phyloP scores from a whole-genome alignment of 2,329 filamentous ascomycete species.

The Chrysoporthe cubensis region DNA sequence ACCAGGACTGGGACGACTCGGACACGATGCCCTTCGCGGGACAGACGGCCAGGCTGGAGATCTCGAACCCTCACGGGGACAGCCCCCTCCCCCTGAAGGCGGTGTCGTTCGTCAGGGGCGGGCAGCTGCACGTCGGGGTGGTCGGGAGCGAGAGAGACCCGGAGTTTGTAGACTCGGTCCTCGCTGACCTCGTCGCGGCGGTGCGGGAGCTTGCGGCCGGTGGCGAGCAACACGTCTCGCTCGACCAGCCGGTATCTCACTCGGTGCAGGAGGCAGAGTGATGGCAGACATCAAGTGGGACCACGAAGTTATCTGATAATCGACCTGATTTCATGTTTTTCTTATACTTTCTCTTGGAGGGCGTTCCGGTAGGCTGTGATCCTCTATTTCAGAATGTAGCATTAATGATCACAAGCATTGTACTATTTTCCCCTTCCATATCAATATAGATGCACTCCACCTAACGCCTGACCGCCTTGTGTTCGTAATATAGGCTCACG shows the following conservation, averaged over 20 bases:
- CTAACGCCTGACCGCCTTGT: background rate
- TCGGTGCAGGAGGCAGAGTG: background rate
- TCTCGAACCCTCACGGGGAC: conserved; percentile 44
- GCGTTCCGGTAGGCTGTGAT: background rate
- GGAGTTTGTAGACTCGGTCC: conserved; percentile 40
- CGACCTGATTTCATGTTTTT: too few species aligned
- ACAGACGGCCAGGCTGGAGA: conserved; percentile 35
- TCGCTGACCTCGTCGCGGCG: conserved; percentile 36
- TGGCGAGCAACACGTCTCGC: background rate
- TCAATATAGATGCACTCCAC: background rate
- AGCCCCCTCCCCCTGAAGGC: conserved; percentile 47
- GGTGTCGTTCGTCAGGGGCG: conserved; percentile 47
- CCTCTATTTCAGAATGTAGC: background rate
- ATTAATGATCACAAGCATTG: background rate
- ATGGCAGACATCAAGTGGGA: background rate
- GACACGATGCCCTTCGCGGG: conserved; percentile 47
- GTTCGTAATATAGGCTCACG: background rate
- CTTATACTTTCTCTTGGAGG: too few species aligned
- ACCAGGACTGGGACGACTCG: conserved; percentile 45
- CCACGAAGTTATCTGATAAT: background rate
- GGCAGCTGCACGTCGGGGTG: conserved; percentile 46
- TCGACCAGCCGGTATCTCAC: background rate
- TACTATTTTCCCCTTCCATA: background rate
- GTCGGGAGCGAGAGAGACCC: conserved; percentile 47
- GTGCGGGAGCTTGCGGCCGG: conserved; percentile 26